Conservation (phyloP, 164 flowering plant species). For the Litsea cubeba region DNA sequence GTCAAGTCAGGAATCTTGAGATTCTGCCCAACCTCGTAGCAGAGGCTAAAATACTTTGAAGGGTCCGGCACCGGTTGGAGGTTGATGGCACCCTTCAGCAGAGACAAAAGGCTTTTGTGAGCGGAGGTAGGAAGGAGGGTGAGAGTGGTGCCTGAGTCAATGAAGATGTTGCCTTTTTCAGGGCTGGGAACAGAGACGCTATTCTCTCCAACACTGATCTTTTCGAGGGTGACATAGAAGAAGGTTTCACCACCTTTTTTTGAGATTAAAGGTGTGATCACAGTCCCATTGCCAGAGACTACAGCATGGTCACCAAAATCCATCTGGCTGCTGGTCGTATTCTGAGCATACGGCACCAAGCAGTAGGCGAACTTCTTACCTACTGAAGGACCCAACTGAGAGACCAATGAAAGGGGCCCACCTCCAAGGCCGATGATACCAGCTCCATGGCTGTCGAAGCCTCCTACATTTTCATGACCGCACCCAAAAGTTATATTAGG, state of each 20-base stretch:
- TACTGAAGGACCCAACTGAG: conserved; percentile 27
- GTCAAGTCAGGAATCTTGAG: conserved; percentile 19
- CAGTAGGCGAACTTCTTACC: conserved; percentile 59
- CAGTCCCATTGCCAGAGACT: conserved; percentile 27
- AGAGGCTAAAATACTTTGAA: not conserved
- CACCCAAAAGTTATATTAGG: conserved; percentile 37
- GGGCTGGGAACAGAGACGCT: conserved; percentile 3
- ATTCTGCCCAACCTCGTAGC: conserved; percentile 12
- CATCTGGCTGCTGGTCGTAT: conserved; percentile 17
- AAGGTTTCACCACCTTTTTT: conserved; percentile 14
- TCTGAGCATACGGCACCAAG: conserved; percentile 21
- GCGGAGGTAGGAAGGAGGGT: conserved; percentile 22
- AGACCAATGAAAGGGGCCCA: conserved; percentile 36
- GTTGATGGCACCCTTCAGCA: conserved; percentile 4
- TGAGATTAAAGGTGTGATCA: conserved; percentile 34
- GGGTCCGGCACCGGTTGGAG: not conserved
- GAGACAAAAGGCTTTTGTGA: conserved; percentile 13
- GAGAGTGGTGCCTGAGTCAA: conserved; percentile 62
- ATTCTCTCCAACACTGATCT: conserved; percentile 33
- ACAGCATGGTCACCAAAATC: conserved; percentile 33
- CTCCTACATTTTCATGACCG: conserved; percentile 37
- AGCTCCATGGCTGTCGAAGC: conserved; percentile 18
- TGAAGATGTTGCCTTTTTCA: conserved; percentile 41
- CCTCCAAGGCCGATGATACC: conserved; percentile 63
- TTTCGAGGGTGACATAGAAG: conserved; percentile 40